These are phyloP conservation scores for Seiridium cupressi DNA, from an alignment of 2,329 filamentous ascomycete species.

Conservation along the genomic window DNA sequence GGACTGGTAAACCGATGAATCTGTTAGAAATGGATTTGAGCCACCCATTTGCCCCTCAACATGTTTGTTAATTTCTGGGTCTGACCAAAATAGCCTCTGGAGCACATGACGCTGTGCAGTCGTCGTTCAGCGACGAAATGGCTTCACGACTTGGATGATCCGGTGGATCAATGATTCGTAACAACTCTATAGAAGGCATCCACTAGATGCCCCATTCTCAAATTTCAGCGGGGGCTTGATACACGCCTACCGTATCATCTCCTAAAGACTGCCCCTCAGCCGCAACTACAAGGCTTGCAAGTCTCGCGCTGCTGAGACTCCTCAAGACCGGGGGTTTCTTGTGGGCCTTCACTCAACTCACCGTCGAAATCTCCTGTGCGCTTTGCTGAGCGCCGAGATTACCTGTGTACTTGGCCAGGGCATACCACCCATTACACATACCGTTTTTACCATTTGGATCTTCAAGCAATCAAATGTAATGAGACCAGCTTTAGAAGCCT, in stretches of 20 bases:
- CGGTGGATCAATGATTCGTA: constrained; percentile 3
- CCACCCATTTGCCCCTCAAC: background rate
- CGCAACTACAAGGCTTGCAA: background rate
- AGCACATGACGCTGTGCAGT: background rate
- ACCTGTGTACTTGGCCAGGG: too few species aligned
- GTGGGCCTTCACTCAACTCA: background rate
- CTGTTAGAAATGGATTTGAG: too few species aligned
- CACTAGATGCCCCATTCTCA: background rate
- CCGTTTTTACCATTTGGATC: too few species aligned
- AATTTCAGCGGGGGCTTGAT: background rate
- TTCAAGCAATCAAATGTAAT: too few species aligned
- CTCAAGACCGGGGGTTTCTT: background rate
- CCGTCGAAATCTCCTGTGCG: background rate
- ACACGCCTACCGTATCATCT: background rate
- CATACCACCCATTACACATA: too few species aligned
- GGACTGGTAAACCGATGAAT: too few species aligned
- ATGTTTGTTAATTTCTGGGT: background rate
- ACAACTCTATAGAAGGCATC: background rate
- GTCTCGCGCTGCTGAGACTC: background rate
- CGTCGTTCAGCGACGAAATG: background rate
- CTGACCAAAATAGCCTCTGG: background rate
- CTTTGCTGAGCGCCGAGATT: too few species aligned
- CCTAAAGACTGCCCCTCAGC: background rate
- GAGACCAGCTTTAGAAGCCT: too few species aligned
- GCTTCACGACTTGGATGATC: background rate